Evolutionary conservation across 805 yeast species (phyloP).

Genomic region (Isabelozyma pseudorhagii): DNA sequence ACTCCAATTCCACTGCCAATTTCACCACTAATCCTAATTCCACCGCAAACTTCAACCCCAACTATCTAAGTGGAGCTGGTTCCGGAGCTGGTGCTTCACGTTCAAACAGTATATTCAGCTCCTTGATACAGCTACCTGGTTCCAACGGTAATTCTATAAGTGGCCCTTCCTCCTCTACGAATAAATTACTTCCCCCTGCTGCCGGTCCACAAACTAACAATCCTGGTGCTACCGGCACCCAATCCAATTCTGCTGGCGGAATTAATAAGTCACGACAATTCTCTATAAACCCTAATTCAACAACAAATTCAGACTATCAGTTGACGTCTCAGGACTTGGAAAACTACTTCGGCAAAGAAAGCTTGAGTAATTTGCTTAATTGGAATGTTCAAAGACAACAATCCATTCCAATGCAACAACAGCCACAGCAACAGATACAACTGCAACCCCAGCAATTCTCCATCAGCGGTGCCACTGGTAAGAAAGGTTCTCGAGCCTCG

Average conservation of each 20-base stretch:
- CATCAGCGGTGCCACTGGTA: background rate
- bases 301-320: conserved; percentile 11
- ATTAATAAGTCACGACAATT: conserved; percentile 12
- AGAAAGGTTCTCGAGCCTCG: conserved; percentile 13
- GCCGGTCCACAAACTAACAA: too few relatives aligned
- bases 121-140: conserved; percentile 37
- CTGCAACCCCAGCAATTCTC: background rate
- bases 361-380: conserved; percentile 25
- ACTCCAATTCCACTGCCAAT: background rate
- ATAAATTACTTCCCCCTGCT: background rate
- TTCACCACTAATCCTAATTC: background rate
- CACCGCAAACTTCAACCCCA: conserved; percentile 6
- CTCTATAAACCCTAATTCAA: conserved; percentile 13
- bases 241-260: conserved; percentile 10
- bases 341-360: conserved; percentile 29
- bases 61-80: background rate
- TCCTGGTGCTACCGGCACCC: background rate
- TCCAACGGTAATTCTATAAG: conserved; percentile 31
- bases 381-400: conserved; percentile 20
- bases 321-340: conserved; percentile 30
- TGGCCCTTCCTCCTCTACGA: conserved; percentile 12
- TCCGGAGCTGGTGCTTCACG: conserved; percentile 16
- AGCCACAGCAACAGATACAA: conserved; percentile 1
- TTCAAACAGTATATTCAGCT: conserved; percentile 37
- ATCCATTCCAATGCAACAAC: conserved; percentile 4